phyloP scores from a whole-genome alignment of 2,329 filamentous ascomycete species.

The Hirsutella minnesotensis region DNA sequence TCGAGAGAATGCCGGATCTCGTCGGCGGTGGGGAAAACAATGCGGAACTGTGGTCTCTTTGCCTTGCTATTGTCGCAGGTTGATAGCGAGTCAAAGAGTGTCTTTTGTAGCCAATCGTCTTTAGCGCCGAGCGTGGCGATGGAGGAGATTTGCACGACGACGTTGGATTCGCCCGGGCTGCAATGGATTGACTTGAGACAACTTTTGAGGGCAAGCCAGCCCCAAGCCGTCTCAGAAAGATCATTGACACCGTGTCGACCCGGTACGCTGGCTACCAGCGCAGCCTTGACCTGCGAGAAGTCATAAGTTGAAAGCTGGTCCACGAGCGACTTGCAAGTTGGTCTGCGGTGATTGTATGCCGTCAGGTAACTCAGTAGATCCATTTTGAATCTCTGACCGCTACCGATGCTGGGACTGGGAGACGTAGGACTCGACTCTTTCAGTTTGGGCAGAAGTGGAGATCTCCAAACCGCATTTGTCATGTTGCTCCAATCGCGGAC shows the following conservation, averaged over 20 bases:
- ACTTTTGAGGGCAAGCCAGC: conserved; percentile 58
- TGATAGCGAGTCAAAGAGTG: conserved; percentile 41
- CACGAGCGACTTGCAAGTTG: conserved; percentile 41
- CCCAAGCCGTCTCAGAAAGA: conserved; percentile 51
- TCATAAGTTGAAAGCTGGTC: conserved; percentile 50
- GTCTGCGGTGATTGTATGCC: conserved; percentile 50
- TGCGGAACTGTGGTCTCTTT: conserved; percentile 42
- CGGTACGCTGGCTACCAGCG: conserved; percentile 69
- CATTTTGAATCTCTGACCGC: conserved; percentile 59
- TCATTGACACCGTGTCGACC: conserved; percentile 45
- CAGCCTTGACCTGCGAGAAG: conserved; percentile 56
- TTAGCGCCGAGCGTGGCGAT: conserved; percentile 65
- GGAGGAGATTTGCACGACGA: conserved; percentile 63
- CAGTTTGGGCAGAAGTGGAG: conserved; percentile 52
- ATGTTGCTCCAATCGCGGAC: conserved; percentile 75
- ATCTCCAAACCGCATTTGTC: conserved; percentile 74
- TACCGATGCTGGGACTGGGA: conserved; percentile 28
- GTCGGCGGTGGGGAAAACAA: conserved; percentile 71
- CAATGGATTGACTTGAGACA: conserved; percentile 44
- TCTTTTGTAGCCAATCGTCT: conserved; percentile 60
- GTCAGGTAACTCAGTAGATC: conserved; percentile 64
- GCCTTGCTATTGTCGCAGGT: conserved; percentile 14
- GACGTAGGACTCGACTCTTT: neutral
- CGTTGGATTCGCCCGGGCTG: conserved; percentile 25
- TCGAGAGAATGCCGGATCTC: conserved; percentile 68